Conservation (phyloP, 2,329 filamentous ascomycete genomes). For the Claviceps pazoutovae region DNA sequence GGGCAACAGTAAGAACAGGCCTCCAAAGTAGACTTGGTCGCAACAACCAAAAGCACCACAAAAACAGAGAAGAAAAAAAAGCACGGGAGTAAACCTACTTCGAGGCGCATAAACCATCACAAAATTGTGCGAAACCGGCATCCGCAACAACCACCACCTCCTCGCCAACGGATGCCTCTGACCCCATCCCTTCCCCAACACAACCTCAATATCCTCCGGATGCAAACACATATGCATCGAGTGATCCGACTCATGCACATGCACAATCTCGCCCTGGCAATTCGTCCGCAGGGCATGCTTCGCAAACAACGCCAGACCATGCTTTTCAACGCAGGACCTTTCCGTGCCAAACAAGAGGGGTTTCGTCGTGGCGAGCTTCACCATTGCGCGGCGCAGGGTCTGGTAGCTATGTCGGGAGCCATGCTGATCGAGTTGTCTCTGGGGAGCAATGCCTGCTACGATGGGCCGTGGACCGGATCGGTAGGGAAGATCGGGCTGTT, state of each 20-base stretch:
- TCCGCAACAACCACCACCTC: slow-evolving; percentile 45
- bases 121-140: slow-evolving; percentile 62
- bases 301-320: slow-evolving; percentile 64
- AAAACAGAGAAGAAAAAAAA: neutral
- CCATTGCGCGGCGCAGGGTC: slow-evolving; percentile 39
- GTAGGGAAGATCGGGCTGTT: slow-evolving; percentile 36
- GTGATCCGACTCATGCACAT: slow-evolving; percentile 64
- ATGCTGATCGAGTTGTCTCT: slow-evolving; percentile 61
- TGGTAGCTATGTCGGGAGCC: slow-evolving; percentile 39
- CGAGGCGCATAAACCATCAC: slow-evolving; percentile 72
- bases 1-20: neutral
- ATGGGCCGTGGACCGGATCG: slow-evolving; percentile 50
- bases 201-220: slow-evolving; percentile 57
- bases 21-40: too few species aligned
- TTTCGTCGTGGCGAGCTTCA: slow-evolving; percentile 32
- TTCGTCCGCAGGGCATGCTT: slow-evolving; percentile 51
- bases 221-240: slow-evolving; percentile 71
- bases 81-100: slow-evolving; percentile 19
- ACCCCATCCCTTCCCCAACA: slow-evolving; percentile 67
- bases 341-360: slow-evolving; percentile 42
- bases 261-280: slow-evolving; percentile 69
- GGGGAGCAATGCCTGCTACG: slow-evolving; percentile 66
- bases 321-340: slow-evolving; percentile 69
- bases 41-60: neutral
- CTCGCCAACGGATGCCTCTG: slow-evolving; percentile 55